Evolutionary conservation across 2,329 filamentous ascomycete genomes (phyloP).

Genomic region (Microascus cirrosus): DNA sequence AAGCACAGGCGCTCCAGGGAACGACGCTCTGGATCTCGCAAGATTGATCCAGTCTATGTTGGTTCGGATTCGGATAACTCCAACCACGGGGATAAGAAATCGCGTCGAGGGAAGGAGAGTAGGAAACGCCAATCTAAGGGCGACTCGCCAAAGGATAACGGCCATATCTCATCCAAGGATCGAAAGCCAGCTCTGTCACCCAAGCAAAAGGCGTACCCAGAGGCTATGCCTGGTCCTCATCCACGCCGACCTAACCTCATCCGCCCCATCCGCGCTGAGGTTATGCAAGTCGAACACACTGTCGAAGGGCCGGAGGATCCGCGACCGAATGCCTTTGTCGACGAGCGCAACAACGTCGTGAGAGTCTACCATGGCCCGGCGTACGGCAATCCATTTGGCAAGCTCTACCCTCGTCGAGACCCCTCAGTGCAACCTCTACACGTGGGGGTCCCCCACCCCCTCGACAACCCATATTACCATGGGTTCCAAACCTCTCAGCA

Average conservation of each 20-base stretch:
- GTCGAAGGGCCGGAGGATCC: constrained; percentile 41
- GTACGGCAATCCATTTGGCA: constrained; percentile 38
- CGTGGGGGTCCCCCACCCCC: constrained; percentile 10
- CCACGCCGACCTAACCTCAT: constrained; percentile 31
- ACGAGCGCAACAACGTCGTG: constrained; percentile 37
- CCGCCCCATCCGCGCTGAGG: constrained; percentile 32
- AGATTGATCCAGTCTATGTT: constrained; percentile 7
- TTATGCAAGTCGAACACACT: constrained; percentile 44
- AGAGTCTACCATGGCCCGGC: constrained; percentile 46
- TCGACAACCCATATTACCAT: constrained; percentile 28
- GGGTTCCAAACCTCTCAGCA: constrained; percentile 12
- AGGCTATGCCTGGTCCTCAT: constrained; percentile 14
- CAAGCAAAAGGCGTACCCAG: constrained; percentile 9
- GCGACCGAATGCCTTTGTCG: constrained; percentile 48
- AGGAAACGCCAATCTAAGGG: background rate
- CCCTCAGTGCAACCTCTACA: constrained; percentile 12
- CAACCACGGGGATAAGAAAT: constrained; percentile 8
- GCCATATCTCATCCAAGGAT: constrained; percentile 6
- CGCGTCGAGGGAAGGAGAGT: background rate
- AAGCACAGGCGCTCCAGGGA: constrained; percentile 1
- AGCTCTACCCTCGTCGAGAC: constrained; percentile 31
- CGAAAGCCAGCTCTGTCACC: background rate
- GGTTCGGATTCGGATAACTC: constrained; percentile 15
- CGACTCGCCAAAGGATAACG: constrained; percentile 7
- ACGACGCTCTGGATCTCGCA: constrained; percentile 8